Conservation (phyloP, 495 filamentous ascomycete species). For the Parathielavia hyrcaniae region DNA sequence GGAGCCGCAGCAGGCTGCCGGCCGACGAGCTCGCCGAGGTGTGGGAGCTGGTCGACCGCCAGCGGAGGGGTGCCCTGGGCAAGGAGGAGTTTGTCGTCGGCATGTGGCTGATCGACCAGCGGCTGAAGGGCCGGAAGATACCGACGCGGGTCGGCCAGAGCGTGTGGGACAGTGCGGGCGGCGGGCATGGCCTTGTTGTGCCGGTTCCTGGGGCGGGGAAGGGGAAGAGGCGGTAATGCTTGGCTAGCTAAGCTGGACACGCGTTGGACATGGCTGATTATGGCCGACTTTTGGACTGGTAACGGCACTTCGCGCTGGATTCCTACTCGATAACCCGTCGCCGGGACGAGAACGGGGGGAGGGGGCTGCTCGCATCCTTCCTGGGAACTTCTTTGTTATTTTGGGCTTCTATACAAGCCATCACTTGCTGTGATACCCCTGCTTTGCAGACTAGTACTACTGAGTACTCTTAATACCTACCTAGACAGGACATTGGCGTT, state of each 20-base stretch:
- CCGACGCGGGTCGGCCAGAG: constrained; percentile 70
- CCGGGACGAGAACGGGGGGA: too few relatives aligned
- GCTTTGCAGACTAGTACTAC: too few relatives aligned
- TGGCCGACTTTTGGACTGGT: too few relatives aligned
- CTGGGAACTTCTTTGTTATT: too few relatives aligned
- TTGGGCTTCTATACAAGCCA: too few relatives aligned
- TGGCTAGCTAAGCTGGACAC: neutral
- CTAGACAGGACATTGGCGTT: too few relatives aligned
- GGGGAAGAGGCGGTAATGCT: neutral
- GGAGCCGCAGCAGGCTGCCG: constrained; percentile 68
- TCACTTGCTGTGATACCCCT: too few relatives aligned
- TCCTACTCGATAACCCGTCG: too few relatives aligned
- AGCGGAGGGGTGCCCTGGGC: constrained; percentile 52
- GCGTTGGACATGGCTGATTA: too few relatives aligned
- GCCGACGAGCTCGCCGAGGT: constrained; percentile 65
- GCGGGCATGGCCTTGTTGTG: constrained; percentile 37
- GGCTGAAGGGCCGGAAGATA: constrained; percentile 80
- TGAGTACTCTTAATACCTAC: too few relatives aligned
- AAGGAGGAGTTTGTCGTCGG: constrained; percentile 90
- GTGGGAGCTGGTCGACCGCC: constrained; percentile 76
- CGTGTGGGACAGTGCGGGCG: constrained; percentile 73
- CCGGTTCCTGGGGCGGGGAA: constrained; percentile 10
- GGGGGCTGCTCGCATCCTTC: too few relatives aligned
- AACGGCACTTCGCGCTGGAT: too few relatives aligned
- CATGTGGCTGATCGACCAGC: constrained; percentile 91